phyloP scores from a whole-genome alignment of 495 filamentous ascomycete species.

The Aspergillus biplanus region DNA sequence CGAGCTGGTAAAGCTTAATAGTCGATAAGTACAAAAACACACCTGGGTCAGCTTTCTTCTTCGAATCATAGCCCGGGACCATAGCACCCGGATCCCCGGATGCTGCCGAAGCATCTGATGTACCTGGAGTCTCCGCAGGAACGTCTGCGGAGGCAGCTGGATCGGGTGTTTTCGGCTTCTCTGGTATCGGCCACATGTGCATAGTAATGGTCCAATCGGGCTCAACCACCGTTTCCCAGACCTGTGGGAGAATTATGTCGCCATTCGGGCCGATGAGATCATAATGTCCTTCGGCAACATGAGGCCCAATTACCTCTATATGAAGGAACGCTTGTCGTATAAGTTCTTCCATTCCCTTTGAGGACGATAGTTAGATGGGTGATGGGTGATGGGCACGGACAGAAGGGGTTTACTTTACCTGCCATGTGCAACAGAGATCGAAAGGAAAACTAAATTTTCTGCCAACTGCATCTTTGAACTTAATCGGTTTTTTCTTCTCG shows the following conservation, averaged over 20 bases:
- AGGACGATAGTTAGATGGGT: conserved; percentile 20
- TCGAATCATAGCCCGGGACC: conserved; percentile 28
- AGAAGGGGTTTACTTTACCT: conserved; percentile 55
- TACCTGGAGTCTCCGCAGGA: conserved; percentile 25
- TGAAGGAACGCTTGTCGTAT: conserved; percentile 88
- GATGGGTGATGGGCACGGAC: conserved; percentile 18
- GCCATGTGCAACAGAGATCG: conserved; percentile 78
- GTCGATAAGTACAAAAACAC: conserved; percentile 13
- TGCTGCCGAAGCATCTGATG: conserved; percentile 8
- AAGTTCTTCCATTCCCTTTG: conserved; percentile 79
- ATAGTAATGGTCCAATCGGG: conserved; percentile 90
- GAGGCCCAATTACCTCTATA: conserved; percentile 78
- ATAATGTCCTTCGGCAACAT: conserved; percentile 84
- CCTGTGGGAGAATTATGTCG: conserved; percentile 84
- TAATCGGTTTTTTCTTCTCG: conserved; percentile 67
- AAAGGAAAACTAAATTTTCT: conserved; percentile 87
- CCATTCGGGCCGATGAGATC: conserved; percentile 82
- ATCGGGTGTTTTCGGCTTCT: conserved; percentile 52
- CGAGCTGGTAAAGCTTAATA: background rate
- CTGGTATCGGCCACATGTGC: conserved; percentile 95
- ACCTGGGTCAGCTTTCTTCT: conserved; percentile 43
- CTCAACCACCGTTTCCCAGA: conserved; percentile 85
- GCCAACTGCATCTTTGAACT: conserved; percentile 86
- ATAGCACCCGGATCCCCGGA: conserved; percentile 17
- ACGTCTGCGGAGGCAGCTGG: conserved; percentile 35